Evolutionary conservation across 352 stramenopile genomes (phyloP).

Genomic region (Phytophthora syringae): DNA sequence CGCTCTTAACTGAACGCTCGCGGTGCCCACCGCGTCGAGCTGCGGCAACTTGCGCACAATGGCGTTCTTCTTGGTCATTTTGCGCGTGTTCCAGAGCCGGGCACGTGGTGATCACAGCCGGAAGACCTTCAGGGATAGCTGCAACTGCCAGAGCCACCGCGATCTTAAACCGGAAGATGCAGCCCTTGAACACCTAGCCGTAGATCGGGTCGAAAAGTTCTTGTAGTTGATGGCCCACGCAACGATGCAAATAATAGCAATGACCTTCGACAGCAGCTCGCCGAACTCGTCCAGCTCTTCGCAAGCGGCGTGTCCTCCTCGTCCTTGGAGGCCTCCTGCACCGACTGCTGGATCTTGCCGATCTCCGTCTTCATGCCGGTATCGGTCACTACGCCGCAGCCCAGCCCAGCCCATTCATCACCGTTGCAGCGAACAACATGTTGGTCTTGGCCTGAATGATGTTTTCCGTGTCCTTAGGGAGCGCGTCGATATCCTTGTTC

Average conservation of each 20-base stretch:
- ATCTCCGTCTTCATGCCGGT: conserved; percentile 99
- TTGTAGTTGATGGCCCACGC: conserved; percentile 98
- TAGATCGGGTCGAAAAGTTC: conserved; percentile 94
- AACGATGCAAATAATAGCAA: conserved; percentile 97
- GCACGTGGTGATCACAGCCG: conserved; percentile 98
- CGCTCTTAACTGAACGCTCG: no score
- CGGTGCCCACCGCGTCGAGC: no score
- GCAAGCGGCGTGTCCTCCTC: conserved; percentile 96
- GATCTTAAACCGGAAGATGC: conserved; percentile 99
- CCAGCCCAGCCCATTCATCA: conserved; percentile 97
- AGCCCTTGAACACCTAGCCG: conserved; percentile 93
- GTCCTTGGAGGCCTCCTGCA: conserved; percentile 93
- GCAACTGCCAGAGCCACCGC: conserved; percentile 98
- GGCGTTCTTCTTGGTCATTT: conserved; percentile 98
- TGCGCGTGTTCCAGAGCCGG: conserved; percentile 94
- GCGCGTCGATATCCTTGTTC: conserved; percentile 90
- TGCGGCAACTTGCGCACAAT: conserved; percentile 98
- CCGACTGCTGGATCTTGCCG: conserved; percentile 96
- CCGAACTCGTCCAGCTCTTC: conserved; percentile 99
- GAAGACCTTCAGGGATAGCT: conserved; percentile 98
- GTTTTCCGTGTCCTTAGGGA: conserved; percentile 70
- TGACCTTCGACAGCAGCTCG: conserved; percentile 95
- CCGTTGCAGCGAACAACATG: conserved; percentile 98
- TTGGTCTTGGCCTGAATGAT: conserved; percentile 94
- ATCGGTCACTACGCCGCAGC: conserved; percentile 93